These are phyloP conservation scores for Trifolium fragiferum DNA, from an alignment of 306 rosid genomes.

Conservation along the genomic window DNA sequence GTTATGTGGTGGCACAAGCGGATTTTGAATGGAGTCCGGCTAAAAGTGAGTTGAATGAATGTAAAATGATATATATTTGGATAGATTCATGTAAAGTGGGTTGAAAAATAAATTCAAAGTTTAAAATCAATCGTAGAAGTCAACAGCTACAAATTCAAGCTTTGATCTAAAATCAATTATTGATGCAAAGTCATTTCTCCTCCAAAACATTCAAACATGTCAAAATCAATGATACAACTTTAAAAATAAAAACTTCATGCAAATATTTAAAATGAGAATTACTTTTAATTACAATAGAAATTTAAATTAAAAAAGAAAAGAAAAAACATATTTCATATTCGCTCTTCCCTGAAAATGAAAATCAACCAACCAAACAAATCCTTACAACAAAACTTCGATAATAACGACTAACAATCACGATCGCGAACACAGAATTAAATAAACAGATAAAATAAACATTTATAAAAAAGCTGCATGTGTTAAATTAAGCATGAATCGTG, in stretches of 20 bases:
- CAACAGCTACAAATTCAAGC: too few species aligned
- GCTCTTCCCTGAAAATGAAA: background rate
- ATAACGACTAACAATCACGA: slow-evolving; percentile 7
- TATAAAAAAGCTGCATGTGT: background rate
- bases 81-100: too few species aligned
- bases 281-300: background rate
- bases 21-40: too few species aligned
- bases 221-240: too few species aligned
- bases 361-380: slow-evolving; percentile 30
- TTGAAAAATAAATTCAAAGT: too few species aligned
- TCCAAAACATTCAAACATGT: too few species aligned
- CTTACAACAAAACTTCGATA: slow-evolving; percentile 37
- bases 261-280: background rate
- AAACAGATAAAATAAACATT: background rate
- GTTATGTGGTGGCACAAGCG: too few species aligned
- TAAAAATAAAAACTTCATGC: background rate
- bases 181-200: too few species aligned
- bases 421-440: background rate
- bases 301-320: background rate
- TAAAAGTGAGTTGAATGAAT: too few species aligned
- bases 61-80: too few species aligned
- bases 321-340: background rate
- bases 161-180: too few species aligned
- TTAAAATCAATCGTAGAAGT: too few species aligned
- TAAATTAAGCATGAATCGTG: background rate